phyloP scores from a whole-genome alignment of 768 basidiomycete species.

The Scleroderma bovista region DNA sequence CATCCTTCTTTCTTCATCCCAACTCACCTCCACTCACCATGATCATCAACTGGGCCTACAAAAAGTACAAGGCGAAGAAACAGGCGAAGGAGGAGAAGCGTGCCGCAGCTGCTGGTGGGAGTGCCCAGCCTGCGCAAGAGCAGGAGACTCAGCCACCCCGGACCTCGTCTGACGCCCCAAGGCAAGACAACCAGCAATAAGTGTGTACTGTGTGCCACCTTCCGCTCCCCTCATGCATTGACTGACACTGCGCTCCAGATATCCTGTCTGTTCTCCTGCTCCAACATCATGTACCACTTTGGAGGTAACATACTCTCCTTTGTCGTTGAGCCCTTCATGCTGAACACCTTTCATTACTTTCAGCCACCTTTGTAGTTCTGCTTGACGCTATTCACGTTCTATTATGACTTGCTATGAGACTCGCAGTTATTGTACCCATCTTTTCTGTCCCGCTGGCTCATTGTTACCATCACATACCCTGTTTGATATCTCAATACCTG shows the following conservation, averaged over 20 bases:
- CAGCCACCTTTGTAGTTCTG: too few relatives aligned
- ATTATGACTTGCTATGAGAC: too few relatives aligned
- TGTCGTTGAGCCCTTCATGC: background rate
- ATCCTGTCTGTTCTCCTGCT: background rate
- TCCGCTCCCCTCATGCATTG: background rate
- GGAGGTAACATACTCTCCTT: background rate
- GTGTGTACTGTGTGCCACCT: background rate
- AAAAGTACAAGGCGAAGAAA: constrained; percentile 24
- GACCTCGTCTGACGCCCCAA: background rate
- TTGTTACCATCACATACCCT: too few relatives aligned
- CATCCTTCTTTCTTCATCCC: background rate
- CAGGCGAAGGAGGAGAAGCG: constrained; percentile 12
- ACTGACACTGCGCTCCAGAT: background rate
- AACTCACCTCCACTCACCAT: background rate
- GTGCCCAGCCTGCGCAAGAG: background rate
- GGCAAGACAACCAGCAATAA: background rate
- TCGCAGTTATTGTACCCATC: too few relatives aligned
- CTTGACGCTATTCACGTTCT: too few relatives aligned
- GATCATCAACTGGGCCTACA: constrained; percentile 11
- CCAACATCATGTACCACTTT: background rate
- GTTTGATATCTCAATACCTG: too few relatives aligned
- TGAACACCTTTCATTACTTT: background rate
- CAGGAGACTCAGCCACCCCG: background rate
- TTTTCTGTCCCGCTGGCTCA: too few relatives aligned
- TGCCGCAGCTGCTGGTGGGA: background rate